phyloP scores from a whole-genome alignment of 2,329 filamentous ascomycete species.

The Fusarium graminum region DNA sequence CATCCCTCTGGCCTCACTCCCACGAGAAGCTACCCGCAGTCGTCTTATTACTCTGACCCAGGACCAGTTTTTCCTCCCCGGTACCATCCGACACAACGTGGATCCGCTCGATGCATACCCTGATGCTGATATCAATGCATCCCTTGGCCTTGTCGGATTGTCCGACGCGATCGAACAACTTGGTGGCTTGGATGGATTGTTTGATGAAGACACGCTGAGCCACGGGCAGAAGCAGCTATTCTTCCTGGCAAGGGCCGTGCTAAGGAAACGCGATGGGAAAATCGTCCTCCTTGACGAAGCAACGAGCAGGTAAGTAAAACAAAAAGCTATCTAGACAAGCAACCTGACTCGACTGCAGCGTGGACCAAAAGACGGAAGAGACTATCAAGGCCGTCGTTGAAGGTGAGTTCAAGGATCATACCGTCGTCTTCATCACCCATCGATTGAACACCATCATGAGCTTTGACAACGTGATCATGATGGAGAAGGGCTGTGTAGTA shows the following conservation, averaged over 20 bases:
- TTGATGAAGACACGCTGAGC: conserved; percentile 55
- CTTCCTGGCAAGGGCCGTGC: conserved; percentile 61
- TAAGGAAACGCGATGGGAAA: conserved; percentile 54
- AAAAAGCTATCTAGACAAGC: too few relatives aligned
- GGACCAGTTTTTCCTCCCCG: conserved; percentile 62
- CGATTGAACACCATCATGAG: conserved; percentile 59
- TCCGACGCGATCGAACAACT: conserved; percentile 55
- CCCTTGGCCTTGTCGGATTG: conserved; percentile 60
- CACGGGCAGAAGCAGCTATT: conserved; percentile 66
- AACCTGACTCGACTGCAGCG: conserved; percentile 40
- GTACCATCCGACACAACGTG: conserved; percentile 62
- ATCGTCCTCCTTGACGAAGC: conserved; percentile 63
- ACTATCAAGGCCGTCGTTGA: conserved; percentile 53
- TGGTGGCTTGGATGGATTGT: conserved; percentile 55
- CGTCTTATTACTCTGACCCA: conserved; percentile 63
- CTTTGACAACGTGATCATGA: conserved; percentile 49
- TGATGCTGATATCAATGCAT: conserved; percentile 55
- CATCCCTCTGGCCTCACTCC: conserved; percentile 56
- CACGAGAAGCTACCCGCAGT: conserved; percentile 58
- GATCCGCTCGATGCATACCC: conserved; percentile 55
- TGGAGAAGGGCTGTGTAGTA: conserved; percentile 47
- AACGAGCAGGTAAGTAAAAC: conserved; percentile 50
- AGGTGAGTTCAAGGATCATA: conserved; percentile 58
- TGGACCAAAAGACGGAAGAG: conserved; percentile 53
- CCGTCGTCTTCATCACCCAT: conserved; percentile 63